A percentile compares a stretch with the other conserved stretches of the same genome.
These are phyloP conservation scores for Williopsis jadinii DNA, from an alignment of 1,139 yeast species.

Conservation along the genomic window DNA sequence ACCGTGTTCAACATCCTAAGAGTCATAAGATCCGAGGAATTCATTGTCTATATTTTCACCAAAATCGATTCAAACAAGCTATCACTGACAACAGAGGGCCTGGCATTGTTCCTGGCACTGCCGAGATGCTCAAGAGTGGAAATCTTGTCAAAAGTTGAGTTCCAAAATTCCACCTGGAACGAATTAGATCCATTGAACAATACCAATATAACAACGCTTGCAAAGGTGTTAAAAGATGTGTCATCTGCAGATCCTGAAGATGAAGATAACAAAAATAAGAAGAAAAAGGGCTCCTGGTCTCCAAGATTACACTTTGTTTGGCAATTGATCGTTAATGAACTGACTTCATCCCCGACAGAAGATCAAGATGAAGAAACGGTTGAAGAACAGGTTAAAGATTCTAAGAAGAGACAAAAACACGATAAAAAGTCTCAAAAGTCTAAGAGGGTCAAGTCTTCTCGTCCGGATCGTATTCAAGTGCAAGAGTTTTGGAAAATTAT, in stretches of 20 bases:
- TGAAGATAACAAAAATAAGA: slow-evolving; percentile 26
- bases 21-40: slow-evolving; percentile 20
- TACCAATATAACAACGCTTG: slow-evolving; percentile 54
- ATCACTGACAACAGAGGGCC: slow-evolving; percentile 69
- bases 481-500: slow-evolving; percentile 76
- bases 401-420: slow-evolving; percentile 28
- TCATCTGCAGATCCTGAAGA: slow-evolving; percentile 31
- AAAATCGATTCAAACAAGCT: slow-evolving; percentile 46
- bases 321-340: slow-evolving; percentile 50
- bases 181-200: slow-evolving; percentile 63
- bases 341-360: slow-evolving; percentile 22
- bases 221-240: slow-evolving; percentile 60
- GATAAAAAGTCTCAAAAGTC: slow-evolving; percentile 25
- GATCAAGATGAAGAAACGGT: slow-evolving; percentile 13
- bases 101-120: slow-evolving; percentile 53
- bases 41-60: slow-evolving; percentile 9
- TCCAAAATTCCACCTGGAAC: slow-evolving; percentile 49
- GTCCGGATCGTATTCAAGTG: slow-evolving; percentile 26
- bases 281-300: slow-evolving; percentile 65
- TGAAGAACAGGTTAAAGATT: slow-evolving; percentile 21
- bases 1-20: slow-evolving; percentile 54
- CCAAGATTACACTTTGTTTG: slow-evolving; percentile 82
- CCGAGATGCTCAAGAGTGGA: slow-evolving; percentile 11
- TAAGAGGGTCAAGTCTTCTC: slow-evolving; percentile 11
- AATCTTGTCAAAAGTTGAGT: slow-evolving; percentile 5